phyloP scores from a whole-genome alignment of 345 rosid genomes.

The Noccaea bulbosa region DNA sequence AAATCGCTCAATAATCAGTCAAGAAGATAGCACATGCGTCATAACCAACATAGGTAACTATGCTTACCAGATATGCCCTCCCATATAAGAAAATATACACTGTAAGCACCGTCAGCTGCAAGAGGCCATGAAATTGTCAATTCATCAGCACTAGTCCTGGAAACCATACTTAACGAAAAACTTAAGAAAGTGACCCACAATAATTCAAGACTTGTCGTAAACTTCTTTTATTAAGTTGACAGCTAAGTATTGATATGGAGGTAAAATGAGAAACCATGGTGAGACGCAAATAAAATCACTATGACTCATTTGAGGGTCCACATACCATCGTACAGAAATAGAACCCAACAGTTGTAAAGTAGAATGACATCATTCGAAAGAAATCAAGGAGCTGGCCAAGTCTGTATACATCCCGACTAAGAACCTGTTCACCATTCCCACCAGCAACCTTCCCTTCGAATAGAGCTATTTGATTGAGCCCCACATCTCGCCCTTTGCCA shows the following conservation, averaged over 20 bases:
- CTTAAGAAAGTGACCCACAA: slow-evolving; percentile 21
- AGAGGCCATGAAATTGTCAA: slow-evolving; percentile 36
- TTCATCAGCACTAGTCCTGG: slow-evolving; percentile 25
- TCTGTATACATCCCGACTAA: slow-evolving; percentile 96
- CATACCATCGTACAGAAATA: slow-evolving; percentile 95
- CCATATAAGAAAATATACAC: slow-evolving; percentile 88
- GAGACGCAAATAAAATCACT: slow-evolving; percentile 6
- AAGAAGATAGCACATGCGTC: slow-evolving; percentile 20
- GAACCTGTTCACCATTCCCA: slow-evolving; percentile 99
- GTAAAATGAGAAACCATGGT: slow-evolving; percentile 24
- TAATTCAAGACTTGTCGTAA: slow-evolving; percentile 3
- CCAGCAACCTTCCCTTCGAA: slow-evolving; percentile 99
- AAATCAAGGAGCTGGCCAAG: slow-evolving; percentile 99
- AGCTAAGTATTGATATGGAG: slow-evolving; percentile 6
- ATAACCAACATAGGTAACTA: slow-evolving; percentile 28
- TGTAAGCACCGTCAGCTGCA: slow-evolving; percentile 94
- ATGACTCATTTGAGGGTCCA: slow-evolving; percentile 20
- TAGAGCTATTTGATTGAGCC: slow-evolving; percentile 95
- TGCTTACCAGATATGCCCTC: slow-evolving; percentile 86
- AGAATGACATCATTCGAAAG: slow-evolving; percentile 96
- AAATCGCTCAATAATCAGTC: slow-evolving; percentile 10
- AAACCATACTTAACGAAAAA: slow-evolving; percentile 24
- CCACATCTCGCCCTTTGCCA: slow-evolving; percentile 98
- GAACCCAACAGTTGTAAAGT: slow-evolving; percentile 94
- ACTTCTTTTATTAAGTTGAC: slow-evolving; percentile 2